A percentile compares a stretch with the other conserved stretches of the same genome.
Conservation (phyloP, 768 basidiomycete genomes). For the Stropharia rugosoannulata region DNA sequence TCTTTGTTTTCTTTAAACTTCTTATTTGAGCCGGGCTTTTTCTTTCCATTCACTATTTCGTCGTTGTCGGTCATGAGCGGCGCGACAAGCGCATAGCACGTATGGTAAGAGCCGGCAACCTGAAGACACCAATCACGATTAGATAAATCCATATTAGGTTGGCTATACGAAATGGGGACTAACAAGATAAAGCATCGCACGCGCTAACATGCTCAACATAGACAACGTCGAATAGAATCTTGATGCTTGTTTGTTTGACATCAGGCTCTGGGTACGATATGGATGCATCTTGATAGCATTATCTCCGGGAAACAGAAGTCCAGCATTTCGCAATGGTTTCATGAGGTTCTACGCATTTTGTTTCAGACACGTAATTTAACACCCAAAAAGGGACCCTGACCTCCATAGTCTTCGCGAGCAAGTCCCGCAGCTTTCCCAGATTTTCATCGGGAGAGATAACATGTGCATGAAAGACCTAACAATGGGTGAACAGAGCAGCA, state of each 20-base stretch:
- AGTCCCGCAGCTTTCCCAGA: conserved; percentile 62
- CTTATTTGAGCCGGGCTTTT: conserved; percentile 45
- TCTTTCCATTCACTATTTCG: conserved; percentile 24
- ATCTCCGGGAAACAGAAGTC: conserved; percentile 43
- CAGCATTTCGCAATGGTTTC: conserved; percentile 32
- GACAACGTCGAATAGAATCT: conserved; percentile 55
- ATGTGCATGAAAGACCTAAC: conserved; percentile 74
- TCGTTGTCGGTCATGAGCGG: conserved; percentile 41
- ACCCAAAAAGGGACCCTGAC: conserved; percentile 38
- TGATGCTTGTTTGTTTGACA: conserved; percentile 32
- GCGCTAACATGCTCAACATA: conserved; percentile 58
- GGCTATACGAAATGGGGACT: conserved; percentile 26
- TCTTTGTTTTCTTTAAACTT: conserved; percentile 49
- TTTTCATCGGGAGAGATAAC: conserved; percentile 72
- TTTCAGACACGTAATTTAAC: background rate
- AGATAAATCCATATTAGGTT: background rate
- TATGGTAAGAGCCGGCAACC: conserved; percentile 80
- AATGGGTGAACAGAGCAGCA: background rate
- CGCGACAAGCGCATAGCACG: conserved; percentile 71
- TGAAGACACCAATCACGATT: conserved; percentile 23
- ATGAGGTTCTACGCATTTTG: conserved; percentile 26
- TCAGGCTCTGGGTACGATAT: conserved; percentile 50
- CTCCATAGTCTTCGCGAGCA: conserved; percentile 72
- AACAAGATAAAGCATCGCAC: conserved; percentile 89
- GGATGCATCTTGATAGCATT: conserved; percentile 68